Percentiles rank a stretch among this genome's conserved stretches.
These are phyloP conservation scores for Elongisporangium undulatum DNA, from an alignment of 352 stramenopile species.

Conservation along the genomic window DNA sequence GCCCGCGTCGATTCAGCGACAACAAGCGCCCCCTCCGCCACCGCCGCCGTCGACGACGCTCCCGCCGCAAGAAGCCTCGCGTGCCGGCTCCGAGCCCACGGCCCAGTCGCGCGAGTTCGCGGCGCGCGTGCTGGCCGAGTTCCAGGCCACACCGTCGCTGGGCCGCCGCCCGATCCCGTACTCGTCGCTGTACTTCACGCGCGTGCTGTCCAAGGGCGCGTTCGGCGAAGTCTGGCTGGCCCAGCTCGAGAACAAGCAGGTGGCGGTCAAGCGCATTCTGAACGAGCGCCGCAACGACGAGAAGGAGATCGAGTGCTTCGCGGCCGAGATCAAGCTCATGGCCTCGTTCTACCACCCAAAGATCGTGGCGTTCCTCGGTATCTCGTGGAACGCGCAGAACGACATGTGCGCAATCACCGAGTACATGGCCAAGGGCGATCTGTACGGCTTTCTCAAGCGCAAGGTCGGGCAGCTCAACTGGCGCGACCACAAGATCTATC, in stretches of 20 bases:
- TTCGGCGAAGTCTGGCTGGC: conserved; percentile 85
- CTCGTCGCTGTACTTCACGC: conserved; percentile 74
- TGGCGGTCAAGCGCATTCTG: conserved; percentile 79
- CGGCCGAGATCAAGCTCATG: conserved; percentile 85
- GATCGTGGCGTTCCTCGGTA: conserved; percentile 78
- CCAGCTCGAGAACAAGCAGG: conserved; percentile 71
- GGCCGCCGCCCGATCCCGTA: conserved; percentile 55
- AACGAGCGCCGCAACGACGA: conserved; percentile 79
- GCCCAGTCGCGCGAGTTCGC: conserved; percentile 40
- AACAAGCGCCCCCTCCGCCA: conserved; percentile 14
- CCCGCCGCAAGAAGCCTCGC: conserved; percentile 14
- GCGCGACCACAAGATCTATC: conserved; percentile 66
- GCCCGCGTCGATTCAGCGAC: conserved; percentile 2
- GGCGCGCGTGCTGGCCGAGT: conserved; percentile 56
- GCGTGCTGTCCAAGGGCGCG: conserved; percentile 81
- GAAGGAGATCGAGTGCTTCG: conserved; percentile 84
- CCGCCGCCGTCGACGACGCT: conserved; percentile 6
- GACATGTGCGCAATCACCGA: conserved; percentile 76
- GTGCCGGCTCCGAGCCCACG: conserved; percentile 24
- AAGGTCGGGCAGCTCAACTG: conserved; percentile 67
- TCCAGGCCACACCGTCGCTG: conserved; percentile 60
- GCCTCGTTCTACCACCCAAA: conserved; percentile 74
- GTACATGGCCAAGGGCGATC: conserved; percentile 78
- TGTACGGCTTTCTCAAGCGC: conserved; percentile 70
- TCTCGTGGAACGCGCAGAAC: conserved; percentile 68